Evolutionary conservation across 2,329 filamentous ascomycete species (phyloP), one percentile per base, ranked within the genome.

Genomic region (Teratosphaeria viscida): DNA sequence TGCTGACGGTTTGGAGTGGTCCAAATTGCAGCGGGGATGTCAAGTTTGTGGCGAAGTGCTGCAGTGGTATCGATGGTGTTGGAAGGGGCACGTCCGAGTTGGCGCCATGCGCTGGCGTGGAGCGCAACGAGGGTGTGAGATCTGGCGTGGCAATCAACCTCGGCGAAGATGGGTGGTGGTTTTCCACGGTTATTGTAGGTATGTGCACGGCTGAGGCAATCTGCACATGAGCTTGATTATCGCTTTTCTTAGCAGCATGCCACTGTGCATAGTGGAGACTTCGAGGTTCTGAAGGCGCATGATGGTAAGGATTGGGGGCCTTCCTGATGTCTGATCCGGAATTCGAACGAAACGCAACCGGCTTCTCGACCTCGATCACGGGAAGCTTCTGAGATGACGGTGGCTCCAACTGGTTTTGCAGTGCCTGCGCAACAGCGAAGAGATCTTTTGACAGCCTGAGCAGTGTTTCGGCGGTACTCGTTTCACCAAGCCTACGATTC

Each of bases 401-500:
- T n/a, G 27, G 47, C 8, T 8, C n/a, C 10, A 43, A 27, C 11
- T 52, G 37, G 14, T 43, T 37, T 12, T 63, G 60, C 34, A 71
- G 60, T 10, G 62, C 57, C 27, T 62, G 62, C 16, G 70, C 67
- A 5, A 71, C 65, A 34, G 61, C 57, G 8, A 62, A 56, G 35
- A 70, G 61, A 52, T 70, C 67, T 27, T 60, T 59, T 8, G 70
- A 65, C 23, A 72, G 62, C 53, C 62, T 65, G 19, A 64, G 64
- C 35, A 70, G 58, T 10, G 58, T 61, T 39, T 64, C 61, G 16
- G 56, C 55, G 10, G 58, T 66, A 19, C 43, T 19, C 10, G 64
- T 62, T 16, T 60, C 56, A 52, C 63, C 63, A 47, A 64, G 60
- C 23, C 69, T 66, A 34, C 75, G 68, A 57, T 76, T 74, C 60